These are phyloP conservation scores for Sophora flavescens DNA, from an alignment of 306 rosid genomes.

Conservation along the genomic window DNA sequence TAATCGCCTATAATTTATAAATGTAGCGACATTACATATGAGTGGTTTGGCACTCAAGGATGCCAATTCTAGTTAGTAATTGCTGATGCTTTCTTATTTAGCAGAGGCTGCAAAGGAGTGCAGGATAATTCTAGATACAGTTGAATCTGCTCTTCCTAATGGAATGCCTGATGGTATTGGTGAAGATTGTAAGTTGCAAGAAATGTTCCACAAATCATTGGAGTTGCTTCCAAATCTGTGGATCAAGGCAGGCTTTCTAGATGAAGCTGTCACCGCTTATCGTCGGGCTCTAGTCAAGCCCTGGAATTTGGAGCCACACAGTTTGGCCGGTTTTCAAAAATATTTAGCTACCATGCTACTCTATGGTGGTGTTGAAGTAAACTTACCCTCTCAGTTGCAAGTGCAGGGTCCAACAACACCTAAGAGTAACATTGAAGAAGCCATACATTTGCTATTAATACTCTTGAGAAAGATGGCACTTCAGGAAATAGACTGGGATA, in stretches of 20 bases:
- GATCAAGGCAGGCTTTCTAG: slow-evolving; percentile 77
- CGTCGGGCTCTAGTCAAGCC: slow-evolving; percentile 78
- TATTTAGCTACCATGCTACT: slow-evolving; percentile 78
- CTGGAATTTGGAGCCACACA: slow-evolving; percentile 78
- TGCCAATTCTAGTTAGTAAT: slow-evolving; percentile 27
- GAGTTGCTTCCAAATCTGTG: slow-evolving; percentile 84
- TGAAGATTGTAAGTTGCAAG: slow-evolving; percentile 88
- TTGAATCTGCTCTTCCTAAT: slow-evolving; percentile 79
- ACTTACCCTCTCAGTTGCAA: slow-evolving; percentile 65
- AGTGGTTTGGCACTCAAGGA: slow-evolving; percentile 18
- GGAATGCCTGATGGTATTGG: slow-evolving; percentile 76
- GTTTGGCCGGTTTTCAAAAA: slow-evolving; percentile 74
- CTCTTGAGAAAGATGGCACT: slow-evolving; percentile 68
- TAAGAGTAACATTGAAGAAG: slow-evolving; percentile 75
- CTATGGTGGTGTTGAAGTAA: slow-evolving; percentile 82
- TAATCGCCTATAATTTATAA: slow-evolving; percentile 1
- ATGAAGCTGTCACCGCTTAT: slow-evolving; percentile 77
- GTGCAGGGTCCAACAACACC: slow-evolving; percentile 65
- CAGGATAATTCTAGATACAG: slow-evolving; percentile 79
- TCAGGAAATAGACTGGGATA: slow-evolving; percentile 79
- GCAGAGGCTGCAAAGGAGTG: slow-evolving; percentile 91
- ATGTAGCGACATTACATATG: slow-evolving; percentile 11
- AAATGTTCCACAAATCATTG: slow-evolving; percentile 80
- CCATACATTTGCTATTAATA: slow-evolving; percentile 69
- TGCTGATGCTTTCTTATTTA: slow-evolving; percentile 46